Base-by-base conservation (phyloP, 805 yeast species). In the Candida silvicultrix region DNA sequence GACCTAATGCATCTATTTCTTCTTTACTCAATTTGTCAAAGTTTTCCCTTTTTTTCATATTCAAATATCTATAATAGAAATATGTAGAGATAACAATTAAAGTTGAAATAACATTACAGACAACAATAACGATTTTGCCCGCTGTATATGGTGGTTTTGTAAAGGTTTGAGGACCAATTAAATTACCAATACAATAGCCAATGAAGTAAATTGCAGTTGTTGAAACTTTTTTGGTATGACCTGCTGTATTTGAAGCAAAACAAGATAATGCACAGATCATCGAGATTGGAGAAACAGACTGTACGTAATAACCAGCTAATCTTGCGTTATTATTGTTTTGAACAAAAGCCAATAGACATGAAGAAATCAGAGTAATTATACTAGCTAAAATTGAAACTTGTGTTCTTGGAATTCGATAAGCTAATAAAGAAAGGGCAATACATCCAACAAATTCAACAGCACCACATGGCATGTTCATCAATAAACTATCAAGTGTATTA, bases 121-220 rank as follows among this genome's bases (percentile, higher is more conserved):
- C 74, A 46, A 78, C 71, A 58, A 79, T 69, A 3, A 78, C 69
- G n/a, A 71, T 64, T 47, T 77, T 77, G 5, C 81, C 83, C 18
- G 76, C 74, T 6, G 62, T 62, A 54, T 82, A 84, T 35, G 62
- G 56, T 5, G 88, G 50, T 1, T 72, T 62, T 5, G 88, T 50
- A 65, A 85, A 84, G 18, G 83, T 70, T 60, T 81, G 87, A 5
- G 90, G 88, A 2, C 89, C 89, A 43, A 81, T 73, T 23, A 85
- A 65, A 59, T 81, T 78, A 9, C 86, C 85, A 38, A 78, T 74
- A 37, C 84, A 78, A 58, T 81, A 84, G 7, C 79, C 83, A 49
- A 83, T 71, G 59, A 83, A 70, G 37, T 72, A 73, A 22, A 80
- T 63, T 7, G 82, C 81, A 45, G 77, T 76, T 25, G 77, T 70